Evolutionary conservation across 1,284 basidiomycete species (phyloP).

Genomic region (Phellopilus nigrolimitatus): DNA sequence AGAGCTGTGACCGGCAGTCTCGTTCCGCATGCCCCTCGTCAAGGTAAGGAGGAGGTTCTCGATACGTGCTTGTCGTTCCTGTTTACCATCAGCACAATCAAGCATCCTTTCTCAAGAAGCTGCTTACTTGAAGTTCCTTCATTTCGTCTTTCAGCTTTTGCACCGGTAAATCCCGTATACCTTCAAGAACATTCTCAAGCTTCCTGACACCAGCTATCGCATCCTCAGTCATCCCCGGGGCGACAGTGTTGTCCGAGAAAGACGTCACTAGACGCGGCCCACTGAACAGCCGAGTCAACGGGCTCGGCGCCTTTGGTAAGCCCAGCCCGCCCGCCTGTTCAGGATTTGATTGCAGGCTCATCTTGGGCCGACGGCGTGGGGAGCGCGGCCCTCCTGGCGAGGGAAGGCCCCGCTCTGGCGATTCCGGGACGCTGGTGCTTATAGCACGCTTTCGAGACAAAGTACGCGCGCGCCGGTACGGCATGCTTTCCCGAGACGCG

Average conservation of each 20-base stretch:
- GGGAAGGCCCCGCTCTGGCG: not conserved
- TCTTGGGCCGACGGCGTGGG: constrained; percentile 10
- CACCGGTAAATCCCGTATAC: constrained; percentile 57
- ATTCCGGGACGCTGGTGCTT: constrained; percentile 6
- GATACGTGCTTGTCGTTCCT: constrained; percentile 77
- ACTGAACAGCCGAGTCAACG: constrained; percentile 48
- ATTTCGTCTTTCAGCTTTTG: constrained; percentile 67
- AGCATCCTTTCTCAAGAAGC: constrained; percentile 7
- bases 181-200: constrained; percentile 58
- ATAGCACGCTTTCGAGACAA: constrained; percentile 6
- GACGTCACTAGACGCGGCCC: constrained; percentile 24
- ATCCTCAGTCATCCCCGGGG: constrained; percentile 30
- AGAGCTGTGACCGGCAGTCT: constrained; percentile 28
- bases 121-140: constrained; percentile 68
- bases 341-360: not conserved
- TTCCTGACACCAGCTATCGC: constrained; percentile 39
- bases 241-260: constrained; percentile 17
- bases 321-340: constrained; percentile 25
- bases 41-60: constrained; percentile 57
- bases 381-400: constrained; percentile 10
- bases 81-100: constrained; percentile 9
- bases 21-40: constrained; percentile 42
- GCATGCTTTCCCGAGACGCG: constrained; percentile 39
- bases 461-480: not conserved
- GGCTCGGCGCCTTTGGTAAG: constrained; percentile 40